Evolutionary conservation across 371 early-diverging fungal species (phyloP).

Genomic region (Mucor lusitanicus): DNA sequence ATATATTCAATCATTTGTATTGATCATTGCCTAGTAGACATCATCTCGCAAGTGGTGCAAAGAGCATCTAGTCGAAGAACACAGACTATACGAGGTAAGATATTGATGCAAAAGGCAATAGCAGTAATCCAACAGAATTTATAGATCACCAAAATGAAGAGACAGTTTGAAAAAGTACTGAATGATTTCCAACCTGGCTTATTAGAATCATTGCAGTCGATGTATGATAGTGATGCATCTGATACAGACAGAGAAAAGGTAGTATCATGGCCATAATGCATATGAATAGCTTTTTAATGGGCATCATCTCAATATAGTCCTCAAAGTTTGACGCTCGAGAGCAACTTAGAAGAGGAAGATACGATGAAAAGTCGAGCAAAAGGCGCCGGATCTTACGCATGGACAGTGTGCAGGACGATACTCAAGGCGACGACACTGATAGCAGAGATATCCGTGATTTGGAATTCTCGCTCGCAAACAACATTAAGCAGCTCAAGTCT

Average conservation of each 20-base stretch:
- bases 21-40: slow-evolving; percentile 14
- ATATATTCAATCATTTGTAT: neutral
- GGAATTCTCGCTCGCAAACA: slow-evolving; percentile 64
- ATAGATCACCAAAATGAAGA: slow-evolving; percentile 50
- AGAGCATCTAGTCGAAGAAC: slow-evolving; percentile 68
- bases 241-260: slow-evolving; percentile 5
- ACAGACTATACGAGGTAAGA: slow-evolving; percentile 68
- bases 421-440: slow-evolving; percentile 14
- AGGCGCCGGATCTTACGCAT: slow-evolving; percentile 27
- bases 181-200: slow-evolving; percentile 51
- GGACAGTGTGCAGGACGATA: slow-evolving; percentile 18
- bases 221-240: slow-evolving; percentile 5
- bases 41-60: slow-evolving; percentile 66
- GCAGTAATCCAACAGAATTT: neutral
- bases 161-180: slow-evolving; percentile 51
- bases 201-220: slow-evolving; percentile 15
- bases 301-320: neutral
- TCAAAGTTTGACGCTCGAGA: slow-evolving; percentile 22
- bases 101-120: neutral
- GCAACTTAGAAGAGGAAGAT: slow-evolving; percentile 31
- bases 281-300: too few species aligned
- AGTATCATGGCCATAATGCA: neutral
- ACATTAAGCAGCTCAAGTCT: slow-evolving; percentile 37
- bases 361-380: slow-evolving; percentile 34
- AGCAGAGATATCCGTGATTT: slow-evolving; percentile 55